Conservation (phyloP, 352 stramenopile species). For the Phytophthora cajani region DNA sequence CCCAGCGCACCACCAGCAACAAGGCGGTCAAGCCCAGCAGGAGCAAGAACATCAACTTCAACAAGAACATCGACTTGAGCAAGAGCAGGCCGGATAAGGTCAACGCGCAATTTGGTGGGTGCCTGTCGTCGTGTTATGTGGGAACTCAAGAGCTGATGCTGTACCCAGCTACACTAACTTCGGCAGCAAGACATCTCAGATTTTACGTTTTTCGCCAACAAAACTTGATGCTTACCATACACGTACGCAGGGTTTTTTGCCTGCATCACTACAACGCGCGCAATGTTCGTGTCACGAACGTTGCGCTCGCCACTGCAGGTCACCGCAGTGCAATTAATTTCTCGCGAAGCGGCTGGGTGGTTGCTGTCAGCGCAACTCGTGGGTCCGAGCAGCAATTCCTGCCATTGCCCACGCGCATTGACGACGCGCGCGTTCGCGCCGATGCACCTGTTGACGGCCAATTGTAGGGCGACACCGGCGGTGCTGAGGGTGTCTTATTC, state of each 20-base stretch:
- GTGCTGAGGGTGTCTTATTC: neutral
- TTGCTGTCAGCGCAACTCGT: neutral
- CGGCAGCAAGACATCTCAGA: too few species aligned
- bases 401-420: neutral
- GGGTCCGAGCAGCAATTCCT: neutral
- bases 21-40: neutral
- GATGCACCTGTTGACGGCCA: neutral
- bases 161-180: neutral
- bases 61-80: neutral
- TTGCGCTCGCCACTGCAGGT: neutral
- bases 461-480: neutral
- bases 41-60: neutral
- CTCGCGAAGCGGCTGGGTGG: slow-evolving; percentile 1
- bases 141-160: neutral
- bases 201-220: too few species aligned
- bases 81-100: neutral
- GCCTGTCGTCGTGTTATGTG: neutral
- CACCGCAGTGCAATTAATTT: neutral
- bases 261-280: neutral
- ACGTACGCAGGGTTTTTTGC: too few species aligned
- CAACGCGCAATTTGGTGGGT: neutral
- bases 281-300: neutral
- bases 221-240: too few species aligned
- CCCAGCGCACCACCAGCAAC: neutral
- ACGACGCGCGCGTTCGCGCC: neutral